Conservation (phyloP, 2,329 filamentous ascomycete species). For the Cytospora mali region DNA sequence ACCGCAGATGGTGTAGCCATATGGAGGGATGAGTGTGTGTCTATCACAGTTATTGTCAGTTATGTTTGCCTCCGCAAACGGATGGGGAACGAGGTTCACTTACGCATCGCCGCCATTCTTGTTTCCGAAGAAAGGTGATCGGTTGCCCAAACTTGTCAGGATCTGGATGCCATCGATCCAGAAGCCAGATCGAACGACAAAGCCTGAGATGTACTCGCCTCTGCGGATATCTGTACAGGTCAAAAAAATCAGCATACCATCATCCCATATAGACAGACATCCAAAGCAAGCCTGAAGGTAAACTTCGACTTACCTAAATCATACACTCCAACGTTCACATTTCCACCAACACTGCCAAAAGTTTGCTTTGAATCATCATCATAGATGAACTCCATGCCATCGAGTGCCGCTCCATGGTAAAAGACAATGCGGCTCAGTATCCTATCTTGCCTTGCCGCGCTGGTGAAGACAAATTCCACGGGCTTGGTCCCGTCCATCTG, state of each 20-base stretch:
- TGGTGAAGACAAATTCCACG: conserved; percentile 75
- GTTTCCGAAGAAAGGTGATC: conserved; percentile 85
- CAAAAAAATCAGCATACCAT: conserved; percentile 30
- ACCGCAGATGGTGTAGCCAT: conserved; percentile 86
- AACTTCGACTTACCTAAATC: conserved; percentile 64
- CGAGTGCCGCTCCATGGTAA: conserved; percentile 75
- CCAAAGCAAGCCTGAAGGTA: neutral
- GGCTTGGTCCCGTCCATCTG: conserved; percentile 70
- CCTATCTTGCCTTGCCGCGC: conserved; percentile 67
- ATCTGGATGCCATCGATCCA: conserved; percentile 92
- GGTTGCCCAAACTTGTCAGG: conserved; percentile 83
- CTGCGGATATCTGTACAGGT: conserved; percentile 69
- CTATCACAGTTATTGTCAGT: conserved; percentile 49
- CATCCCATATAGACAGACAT: neutral
- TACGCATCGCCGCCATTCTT: conserved; percentile 78
- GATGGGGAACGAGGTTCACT: conserved; percentile 42
- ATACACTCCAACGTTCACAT: conserved; percentile 72
- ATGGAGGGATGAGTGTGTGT: conserved; percentile 83
- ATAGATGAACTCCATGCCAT: conserved; percentile 91
- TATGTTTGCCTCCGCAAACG: neutral
- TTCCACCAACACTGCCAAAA: conserved; percentile 80
- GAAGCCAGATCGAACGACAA: conserved; percentile 75
- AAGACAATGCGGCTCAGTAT: conserved; percentile 75
- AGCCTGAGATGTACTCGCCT: conserved; percentile 86
- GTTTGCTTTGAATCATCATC: conserved; percentile 83